Conservation (phyloP, 768 basidiomycete species). For the Mycena filopes region DNA sequence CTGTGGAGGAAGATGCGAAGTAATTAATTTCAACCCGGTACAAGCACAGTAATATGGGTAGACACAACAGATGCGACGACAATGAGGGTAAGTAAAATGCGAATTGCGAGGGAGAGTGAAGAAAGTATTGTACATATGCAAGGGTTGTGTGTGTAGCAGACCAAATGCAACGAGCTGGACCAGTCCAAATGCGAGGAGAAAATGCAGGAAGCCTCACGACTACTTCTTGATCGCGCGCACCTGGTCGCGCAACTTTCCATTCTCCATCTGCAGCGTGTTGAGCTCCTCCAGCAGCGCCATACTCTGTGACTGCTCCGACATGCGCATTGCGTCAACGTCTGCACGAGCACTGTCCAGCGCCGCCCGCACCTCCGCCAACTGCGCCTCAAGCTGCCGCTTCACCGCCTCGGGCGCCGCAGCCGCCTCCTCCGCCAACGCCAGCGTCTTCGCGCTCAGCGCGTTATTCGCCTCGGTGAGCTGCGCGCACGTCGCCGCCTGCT, state of each 20-base stretch:
- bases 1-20: neutral
- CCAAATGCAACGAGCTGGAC: no score
- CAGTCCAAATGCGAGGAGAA: neutral
- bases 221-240: conserved; percentile 68
- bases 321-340: conserved; percentile 74
- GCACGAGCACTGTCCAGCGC: conserved; percentile 72
- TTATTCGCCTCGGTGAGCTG: conserved; percentile 86
- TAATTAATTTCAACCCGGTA: conserved; percentile 17
- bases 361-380: conserved; percentile 69
- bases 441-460: conserved; percentile 74
- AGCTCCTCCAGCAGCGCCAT: conserved; percentile 90
- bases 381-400: conserved; percentile 70
- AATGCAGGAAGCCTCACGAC: neutral
- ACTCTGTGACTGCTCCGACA: conserved; percentile 82
- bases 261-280: conserved; percentile 85
- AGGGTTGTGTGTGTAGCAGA: no score
- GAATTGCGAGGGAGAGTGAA: conserved; percentile 3
- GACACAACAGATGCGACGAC: conserved; percentile 24
- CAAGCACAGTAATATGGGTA: conserved; percentile 19
- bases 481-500: conserved; percentile 78
- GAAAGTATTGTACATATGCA: conserved; percentile 17
- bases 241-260: conserved; percentile 75
- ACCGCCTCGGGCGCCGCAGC: conserved; percentile 66
- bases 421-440: conserved; percentile 78
- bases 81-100: conserved; percentile 14